phyloP scores from a whole-genome alignment of 148 eudicot species.

The Bassia scoparia region DNA sequence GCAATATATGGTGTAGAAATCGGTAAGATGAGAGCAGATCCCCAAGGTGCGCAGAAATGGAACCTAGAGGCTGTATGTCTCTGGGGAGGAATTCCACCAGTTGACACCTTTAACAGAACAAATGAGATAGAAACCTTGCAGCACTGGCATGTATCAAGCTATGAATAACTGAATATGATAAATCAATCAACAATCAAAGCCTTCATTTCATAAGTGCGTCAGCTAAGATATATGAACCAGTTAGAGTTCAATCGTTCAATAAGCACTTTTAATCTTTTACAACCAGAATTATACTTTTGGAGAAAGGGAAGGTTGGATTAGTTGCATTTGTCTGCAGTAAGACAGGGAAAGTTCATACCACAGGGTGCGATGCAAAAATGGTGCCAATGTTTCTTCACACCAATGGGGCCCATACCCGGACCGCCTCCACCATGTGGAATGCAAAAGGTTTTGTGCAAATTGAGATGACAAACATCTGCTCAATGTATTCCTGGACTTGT shows the following conservation, averaged over 20 bases:
- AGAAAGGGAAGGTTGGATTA: not conserved
- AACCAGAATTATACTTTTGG: not conserved
- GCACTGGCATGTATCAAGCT: not conserved
- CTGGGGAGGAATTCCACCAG: slow-evolving; percentile 92
- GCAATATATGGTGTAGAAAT: slow-evolving; percentile 96
- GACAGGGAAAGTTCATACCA: slow-evolving; percentile 52
- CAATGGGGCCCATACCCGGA: slow-evolving; percentile 99
- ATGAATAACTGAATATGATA: not conserved
- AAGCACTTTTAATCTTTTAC: not conserved
- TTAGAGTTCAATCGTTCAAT: not conserved
- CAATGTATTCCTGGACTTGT: slow-evolving; percentile 95
- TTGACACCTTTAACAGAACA: slow-evolving; percentile 50
- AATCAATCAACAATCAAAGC: no score
- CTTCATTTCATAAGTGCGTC: no score
- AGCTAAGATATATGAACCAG: no score
- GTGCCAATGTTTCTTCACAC: slow-evolving; percentile 97
- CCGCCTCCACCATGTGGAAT: slow-evolving; percentile 99
- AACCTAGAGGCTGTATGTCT: slow-evolving; percentile 66
- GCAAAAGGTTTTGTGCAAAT: slow-evolving; percentile 98
- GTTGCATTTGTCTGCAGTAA: not conserved
- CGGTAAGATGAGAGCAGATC: slow-evolving; percentile 92
- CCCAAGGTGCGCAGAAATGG: slow-evolving; percentile 99
- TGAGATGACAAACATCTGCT: slow-evolving; percentile 99
- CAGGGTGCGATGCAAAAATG: slow-evolving; percentile 93
- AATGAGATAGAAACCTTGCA: slow-evolving; percentile 12